Evolutionary conservation across 2,329 filamentous ascomycete genomes (phyloP), one percentile per base, ranked within the genome.

Genomic region (Alternaria triticina): DNA sequence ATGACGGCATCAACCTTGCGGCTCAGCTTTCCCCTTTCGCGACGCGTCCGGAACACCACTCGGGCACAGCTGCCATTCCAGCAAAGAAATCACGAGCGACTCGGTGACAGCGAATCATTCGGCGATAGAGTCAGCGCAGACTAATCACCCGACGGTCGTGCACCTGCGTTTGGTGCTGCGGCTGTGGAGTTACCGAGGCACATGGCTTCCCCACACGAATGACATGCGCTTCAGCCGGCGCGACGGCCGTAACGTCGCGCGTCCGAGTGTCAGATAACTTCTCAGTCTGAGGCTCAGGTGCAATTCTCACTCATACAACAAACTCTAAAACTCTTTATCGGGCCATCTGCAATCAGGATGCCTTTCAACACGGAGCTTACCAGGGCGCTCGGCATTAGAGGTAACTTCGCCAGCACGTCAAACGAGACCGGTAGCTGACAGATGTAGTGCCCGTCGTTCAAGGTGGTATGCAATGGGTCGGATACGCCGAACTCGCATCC

Each of bases 381-480:
- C 47, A 83, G 87, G 70, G 85, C 85, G 69, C 82, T 90, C 69
- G 88, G 88, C 67, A 88, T 88, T 72, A 81, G 79, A 80, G 83
- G 79, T 77, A 47, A 62, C 68, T 28, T 44, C 30, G 49, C 11
- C 17, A 36, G 56, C 40, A 40, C 52, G 15, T 13, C 47, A 44
- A 10, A 22, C 12, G 57, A 17, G 51, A 43, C 59, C 33, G n/a
- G 22, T 44, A 25, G 88, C 87, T 73, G 77, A 86, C 65, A 86
- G 43, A 15, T 9, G 17, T 72, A 92, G 90, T 95, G 69, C 92
- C 92, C 73, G 85, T 96, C 65, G 90, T 96, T 62, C 92, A 96
- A 80, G 92, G 92, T 78, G 92, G 92, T 75, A 95, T 96, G 92
- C 90, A 93, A 87, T 91, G 92, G 86, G 88, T 94, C 67, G 92